Base-by-base conservation (phyloP, 208 protist genomes). In the Leishmania martiniquensis region DNA sequence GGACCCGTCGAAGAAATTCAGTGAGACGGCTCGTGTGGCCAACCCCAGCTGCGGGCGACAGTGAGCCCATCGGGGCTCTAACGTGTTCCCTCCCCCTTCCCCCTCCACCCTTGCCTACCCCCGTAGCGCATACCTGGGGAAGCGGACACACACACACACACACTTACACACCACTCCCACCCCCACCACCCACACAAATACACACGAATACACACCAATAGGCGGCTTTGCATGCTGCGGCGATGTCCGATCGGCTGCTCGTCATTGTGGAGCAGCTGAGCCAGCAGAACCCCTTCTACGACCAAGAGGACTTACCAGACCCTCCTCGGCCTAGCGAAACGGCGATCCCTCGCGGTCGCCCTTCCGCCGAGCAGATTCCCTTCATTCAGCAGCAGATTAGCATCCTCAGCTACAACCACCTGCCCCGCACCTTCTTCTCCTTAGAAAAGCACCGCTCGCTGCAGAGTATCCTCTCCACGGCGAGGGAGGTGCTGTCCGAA, bases 341-440 rank as follows among this genome's bases (percentile, higher is more conserved):
- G 13, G 82, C 78, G 52, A 92, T 95, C 49, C 91, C 90, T 3
- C 86, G 86, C 20, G 68, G 88, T 25, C 69, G 90, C 7, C 82
- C 90, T 0, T 81, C 90, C 0, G 37, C 77, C 0, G 85, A 93
- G 51, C 89, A 96, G 74, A 63, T 98, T 1, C 82, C 84, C 9
- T 78, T 84, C 62, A 86, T 98, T 42, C 95, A 98, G 75, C 77
- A 91, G 59, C 76, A 93, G 52, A 82, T 98, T 1, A 89, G 87
- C 66, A 76, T 76, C 37, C 89, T 98, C 55, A 85, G 85, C 57
- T 98, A 98, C 88, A 98, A 98, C 76, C 95, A 96, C 83, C 88
- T 98, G 29, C 94, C 93, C 0, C 90, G 86, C 57, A 97, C 93
- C 25, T 98, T 98, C 74, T 98, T 98, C 72, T 93, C 86, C 63